A percentile compares a stretch with the other conserved stretches of the same genome.
Conservation (phyloP, 371 early-diverging fungal species). For the Furculomyces boomerangus region DNA sequence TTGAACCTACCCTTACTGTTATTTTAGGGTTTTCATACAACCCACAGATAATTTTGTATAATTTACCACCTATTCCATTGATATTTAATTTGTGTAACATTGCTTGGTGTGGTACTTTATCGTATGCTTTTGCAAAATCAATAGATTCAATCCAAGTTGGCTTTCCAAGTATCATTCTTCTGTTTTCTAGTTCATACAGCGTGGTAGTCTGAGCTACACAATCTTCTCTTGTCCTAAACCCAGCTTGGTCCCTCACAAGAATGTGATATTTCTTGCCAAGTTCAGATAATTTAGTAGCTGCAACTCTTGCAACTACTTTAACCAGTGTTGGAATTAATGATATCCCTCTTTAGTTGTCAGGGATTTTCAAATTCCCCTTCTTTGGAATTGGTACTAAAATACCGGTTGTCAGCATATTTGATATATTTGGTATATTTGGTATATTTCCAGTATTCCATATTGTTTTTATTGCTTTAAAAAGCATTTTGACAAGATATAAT, state of each 20-base stretch:
- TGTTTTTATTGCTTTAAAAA: not conserved
- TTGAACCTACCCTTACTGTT: not conserved
- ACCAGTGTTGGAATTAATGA: not conserved
- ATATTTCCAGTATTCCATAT: not conserved
- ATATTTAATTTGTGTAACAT: not conserved
- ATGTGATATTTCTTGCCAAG: not conserved
- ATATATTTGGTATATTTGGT: not conserved
- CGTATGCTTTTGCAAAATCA: not conserved
- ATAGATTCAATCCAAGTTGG: not conserved
- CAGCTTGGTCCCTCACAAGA: not conserved
- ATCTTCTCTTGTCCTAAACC: not conserved
- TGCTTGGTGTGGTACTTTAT: not conserved
- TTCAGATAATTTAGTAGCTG: not conserved
- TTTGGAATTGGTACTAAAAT: not conserved
- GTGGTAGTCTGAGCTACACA: not conserved
- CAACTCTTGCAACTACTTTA: not conserved
- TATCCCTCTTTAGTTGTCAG: not conserved
- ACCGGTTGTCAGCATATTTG: not conserved
- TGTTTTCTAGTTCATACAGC: not conserved
- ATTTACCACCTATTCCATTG: not conserved
- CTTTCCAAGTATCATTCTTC: not conserved
- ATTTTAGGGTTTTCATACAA: not conserved
- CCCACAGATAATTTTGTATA: not conserved
- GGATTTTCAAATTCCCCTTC: not conserved
- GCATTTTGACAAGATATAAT: not conserved